These are phyloP conservation scores for Trichomonas gallinae DNA, from an alignment of 208 protist species.

Conservation along the genomic window DNA sequence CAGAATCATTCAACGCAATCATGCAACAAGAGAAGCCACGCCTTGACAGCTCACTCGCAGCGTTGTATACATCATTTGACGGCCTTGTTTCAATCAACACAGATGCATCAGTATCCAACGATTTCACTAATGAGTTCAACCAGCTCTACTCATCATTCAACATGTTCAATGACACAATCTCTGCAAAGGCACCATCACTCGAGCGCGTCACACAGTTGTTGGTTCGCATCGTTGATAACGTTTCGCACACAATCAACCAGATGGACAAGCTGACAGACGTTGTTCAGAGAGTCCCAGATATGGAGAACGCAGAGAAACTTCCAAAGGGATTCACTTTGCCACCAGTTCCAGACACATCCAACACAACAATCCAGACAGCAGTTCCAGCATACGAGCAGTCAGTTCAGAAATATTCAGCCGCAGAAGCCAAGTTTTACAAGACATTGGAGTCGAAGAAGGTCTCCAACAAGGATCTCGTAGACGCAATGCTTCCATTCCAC, in stretches of 20 bases:
- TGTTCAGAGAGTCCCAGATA: background rate
- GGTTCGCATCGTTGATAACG: background rate
- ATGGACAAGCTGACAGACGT: background rate
- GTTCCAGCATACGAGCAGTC: background rate
- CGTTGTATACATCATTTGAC: background rate
- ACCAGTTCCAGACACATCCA: background rate
- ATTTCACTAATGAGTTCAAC: background rate
- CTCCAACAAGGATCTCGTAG: background rate
- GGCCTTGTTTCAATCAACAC: background rate
- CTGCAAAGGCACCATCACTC: background rate
- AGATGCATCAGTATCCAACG: background rate
- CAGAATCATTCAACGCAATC: background rate
- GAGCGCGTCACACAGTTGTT: background rate
- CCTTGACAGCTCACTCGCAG: background rate
- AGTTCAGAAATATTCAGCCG: background rate
- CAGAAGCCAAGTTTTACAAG: background rate
- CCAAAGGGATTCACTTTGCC: background rate
- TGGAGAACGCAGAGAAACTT: background rate
- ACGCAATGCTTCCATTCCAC: background rate
- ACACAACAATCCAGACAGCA: background rate
- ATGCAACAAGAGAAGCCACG: background rate
- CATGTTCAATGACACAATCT: background rate
- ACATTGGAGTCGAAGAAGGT: background rate
- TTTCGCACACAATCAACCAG: background rate
- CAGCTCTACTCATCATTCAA: background rate